phyloP scores from a whole-genome alignment of 495 filamentous ascomycete species.

The Hypoxylon lenormandii region DNA sequence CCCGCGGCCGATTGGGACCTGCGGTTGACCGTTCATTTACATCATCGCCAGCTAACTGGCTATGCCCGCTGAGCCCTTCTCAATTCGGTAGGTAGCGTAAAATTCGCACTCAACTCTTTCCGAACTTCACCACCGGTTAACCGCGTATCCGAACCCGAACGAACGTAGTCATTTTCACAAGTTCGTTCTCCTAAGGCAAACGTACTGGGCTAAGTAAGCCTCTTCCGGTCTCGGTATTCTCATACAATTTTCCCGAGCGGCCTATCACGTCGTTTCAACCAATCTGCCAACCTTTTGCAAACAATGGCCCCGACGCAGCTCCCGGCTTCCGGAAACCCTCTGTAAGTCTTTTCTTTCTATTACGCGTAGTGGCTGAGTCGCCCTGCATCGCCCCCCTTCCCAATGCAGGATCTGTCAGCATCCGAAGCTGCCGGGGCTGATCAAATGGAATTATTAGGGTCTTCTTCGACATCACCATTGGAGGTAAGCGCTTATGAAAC shows the following conservation, averaged over 20 bases:
- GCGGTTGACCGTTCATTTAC: background rate
- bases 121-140: conserved; percentile 27
- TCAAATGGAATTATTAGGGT: conserved; percentile 60
- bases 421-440: conserved; percentile 26
- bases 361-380: conserved; percentile 25
- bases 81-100: conserved; percentile 1
- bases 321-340: conserved; percentile 65
- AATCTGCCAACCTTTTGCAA: conserved; percentile 5
- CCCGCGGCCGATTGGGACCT: too few species aligned
- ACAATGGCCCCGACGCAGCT: conserved; percentile 66
- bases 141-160: conserved; percentile 28
- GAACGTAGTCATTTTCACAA: too few species aligned
- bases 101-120: conserved; percentile 1
- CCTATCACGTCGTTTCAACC: conserved; percentile 19
- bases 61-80: too few species aligned
- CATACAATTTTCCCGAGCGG: conserved; percentile 1
- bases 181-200: too few species aligned
- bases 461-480: conserved; percentile 93
- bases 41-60: too few species aligned
- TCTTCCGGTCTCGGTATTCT: conserved; percentile 9
- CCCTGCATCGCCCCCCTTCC: background rate
- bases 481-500: conserved; percentile 69
- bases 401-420: conserved; percentile 10
- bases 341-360: conserved; percentile 56
- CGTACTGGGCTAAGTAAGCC: too few species aligned